Evolutionary conservation across 345 rosid species (phyloP).

Genomic region (Eucalyptus curtisii): DNA sequence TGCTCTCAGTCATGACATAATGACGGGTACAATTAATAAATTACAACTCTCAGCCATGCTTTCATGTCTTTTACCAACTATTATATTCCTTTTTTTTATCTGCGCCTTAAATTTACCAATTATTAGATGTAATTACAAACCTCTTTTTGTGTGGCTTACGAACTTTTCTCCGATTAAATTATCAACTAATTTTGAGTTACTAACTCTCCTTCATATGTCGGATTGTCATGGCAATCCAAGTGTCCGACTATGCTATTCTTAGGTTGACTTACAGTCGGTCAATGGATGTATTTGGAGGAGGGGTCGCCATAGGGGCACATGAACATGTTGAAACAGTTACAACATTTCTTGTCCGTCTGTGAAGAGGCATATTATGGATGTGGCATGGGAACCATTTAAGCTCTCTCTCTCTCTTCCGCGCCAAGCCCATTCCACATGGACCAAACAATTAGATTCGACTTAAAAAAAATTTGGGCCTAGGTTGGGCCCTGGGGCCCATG

Average conservation of each 20-base stretch:
- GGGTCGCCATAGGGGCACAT: background rate
- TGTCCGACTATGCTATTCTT: no score
- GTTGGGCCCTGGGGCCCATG: no score
- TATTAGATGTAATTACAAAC: background rate
- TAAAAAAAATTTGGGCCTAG: no score
- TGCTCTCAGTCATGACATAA: background rate
- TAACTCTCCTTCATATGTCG: background rate
- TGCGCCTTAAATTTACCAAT: background rate
- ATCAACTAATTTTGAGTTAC: background rate
- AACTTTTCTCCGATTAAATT: background rate
- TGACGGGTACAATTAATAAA: no score
- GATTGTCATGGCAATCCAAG: no score
- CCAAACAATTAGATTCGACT: no score
- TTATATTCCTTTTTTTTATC: background rate
- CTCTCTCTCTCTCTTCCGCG: no score
- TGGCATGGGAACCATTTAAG: background rate
- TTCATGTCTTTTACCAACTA: background rate
- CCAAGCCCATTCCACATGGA: no score
- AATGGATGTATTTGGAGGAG: background rate
- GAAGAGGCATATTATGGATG: background rate
- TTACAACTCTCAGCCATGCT: background rate
- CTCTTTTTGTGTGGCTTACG: background rate
- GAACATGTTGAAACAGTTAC: background rate
- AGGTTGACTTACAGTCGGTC: no score
- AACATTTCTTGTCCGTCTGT: background rate